Conservation (phyloP, 2,329 filamentous ascomycete genomes). For the Graphilbum ipis-grandicollis region DNA sequence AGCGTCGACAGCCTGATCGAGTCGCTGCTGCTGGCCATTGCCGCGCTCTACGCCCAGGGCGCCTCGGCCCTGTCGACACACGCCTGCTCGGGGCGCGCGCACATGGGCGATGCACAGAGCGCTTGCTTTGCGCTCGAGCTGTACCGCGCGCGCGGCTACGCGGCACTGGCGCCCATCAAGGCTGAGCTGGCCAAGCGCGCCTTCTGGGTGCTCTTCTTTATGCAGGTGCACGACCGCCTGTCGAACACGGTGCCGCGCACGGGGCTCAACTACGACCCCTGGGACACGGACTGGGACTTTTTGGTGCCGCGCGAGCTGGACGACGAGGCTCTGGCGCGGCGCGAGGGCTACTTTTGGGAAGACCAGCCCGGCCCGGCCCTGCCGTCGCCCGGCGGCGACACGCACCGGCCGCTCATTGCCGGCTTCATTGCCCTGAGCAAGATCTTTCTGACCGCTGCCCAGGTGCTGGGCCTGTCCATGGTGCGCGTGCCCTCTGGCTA, state of each 20-base stretch:
- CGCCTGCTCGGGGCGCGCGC: not conserved
- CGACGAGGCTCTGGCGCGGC: slow-evolving; percentile 6
- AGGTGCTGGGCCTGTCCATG: slow-evolving; percentile 6
- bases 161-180: not conserved
- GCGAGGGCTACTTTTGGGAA: not conserved
- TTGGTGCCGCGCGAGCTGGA: slow-evolving; percentile 8
- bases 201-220: slow-evolving; percentile 12
- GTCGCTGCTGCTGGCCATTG: not conserved
- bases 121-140: not conserved
- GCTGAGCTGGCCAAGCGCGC: slow-evolving; percentile 10
- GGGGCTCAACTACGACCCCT: slow-evolving; percentile 9
- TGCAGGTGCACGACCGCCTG: slow-evolving; percentile 12
- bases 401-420: slow-evolving; percentile 1
- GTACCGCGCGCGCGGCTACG: not conserved
- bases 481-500: slow-evolving; percentile 3
- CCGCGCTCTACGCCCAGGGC: not conserved
- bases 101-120: not conserved
- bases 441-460: slow-evolving; percentile 9
- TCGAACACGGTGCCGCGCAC: slow-evolving; percentile 8
- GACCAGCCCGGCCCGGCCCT: slow-evolving; percentile 1
- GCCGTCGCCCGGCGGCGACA: not conserved
- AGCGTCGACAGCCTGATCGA: not conserved
- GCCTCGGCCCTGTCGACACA: not conserved
- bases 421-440: slow-evolving; percentile 10
- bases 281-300: slow-evolving; percentile 11